Percentiles rank a stretch among this genome's conserved stretches.
These are phyloP conservation scores for Pistacia integerrima DNA, from an alignment of 345 rosid species.

Conservation along the genomic window DNA sequence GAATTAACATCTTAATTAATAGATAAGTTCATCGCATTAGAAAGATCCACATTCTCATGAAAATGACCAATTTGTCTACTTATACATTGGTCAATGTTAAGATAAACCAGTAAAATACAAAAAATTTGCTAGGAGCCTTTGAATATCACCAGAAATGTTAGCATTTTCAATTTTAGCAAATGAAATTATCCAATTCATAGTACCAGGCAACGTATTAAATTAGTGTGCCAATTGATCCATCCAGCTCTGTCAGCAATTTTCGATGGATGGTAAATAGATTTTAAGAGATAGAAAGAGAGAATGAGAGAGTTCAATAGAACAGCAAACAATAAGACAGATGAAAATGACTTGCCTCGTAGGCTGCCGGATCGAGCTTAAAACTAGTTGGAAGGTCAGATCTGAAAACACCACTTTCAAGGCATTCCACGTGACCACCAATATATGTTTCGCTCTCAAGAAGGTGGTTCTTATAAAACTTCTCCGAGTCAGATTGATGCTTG, in stretches of 20 bases:
- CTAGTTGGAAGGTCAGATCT: slow-evolving; percentile 93
- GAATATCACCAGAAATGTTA: not conserved
- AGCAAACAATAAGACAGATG: slow-evolving; percentile 13
- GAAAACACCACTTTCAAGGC: slow-evolving; percentile 99
- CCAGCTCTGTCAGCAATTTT: not conserved
- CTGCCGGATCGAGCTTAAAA: slow-evolving; percentile 84
- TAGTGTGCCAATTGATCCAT: not conserved
- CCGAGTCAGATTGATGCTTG: slow-evolving; percentile 89
- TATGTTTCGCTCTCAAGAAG: slow-evolving; percentile 99
- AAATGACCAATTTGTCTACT: slow-evolving; percentile 8
- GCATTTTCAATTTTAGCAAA: not conserved
- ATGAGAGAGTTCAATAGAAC: too few relatives aligned
- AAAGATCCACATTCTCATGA: slow-evolving; percentile 3
- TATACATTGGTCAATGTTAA: not conserved
- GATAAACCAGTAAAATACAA: not conserved
- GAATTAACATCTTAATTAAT: not conserved
- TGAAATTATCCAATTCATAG: not conserved
- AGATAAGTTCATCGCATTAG: not conserved
- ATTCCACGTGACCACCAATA: slow-evolving; percentile 97
- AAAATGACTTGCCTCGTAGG: slow-evolving; percentile 64
- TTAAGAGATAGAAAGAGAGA: not conserved
- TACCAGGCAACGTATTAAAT: not conserved
- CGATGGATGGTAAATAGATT: not conserved
- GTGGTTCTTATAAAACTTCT: slow-evolving; percentile 74
- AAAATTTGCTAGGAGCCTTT: not conserved